Conservation (phyloP, 1,284 basidiomycete genomes). For the Irpex sp. region DNA sequence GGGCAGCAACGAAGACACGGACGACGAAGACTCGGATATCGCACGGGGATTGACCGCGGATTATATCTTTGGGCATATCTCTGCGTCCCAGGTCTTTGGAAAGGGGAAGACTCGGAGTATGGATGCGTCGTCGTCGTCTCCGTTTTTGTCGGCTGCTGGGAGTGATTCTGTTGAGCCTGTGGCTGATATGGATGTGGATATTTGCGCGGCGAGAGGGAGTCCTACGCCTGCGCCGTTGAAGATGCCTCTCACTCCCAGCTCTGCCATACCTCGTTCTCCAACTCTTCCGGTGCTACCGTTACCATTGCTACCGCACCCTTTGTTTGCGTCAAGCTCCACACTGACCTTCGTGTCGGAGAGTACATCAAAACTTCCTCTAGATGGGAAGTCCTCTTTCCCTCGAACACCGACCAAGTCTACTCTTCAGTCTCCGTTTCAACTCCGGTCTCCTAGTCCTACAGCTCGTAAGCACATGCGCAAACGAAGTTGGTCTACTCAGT, state of each 20-base stretch:
- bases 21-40: conserved; percentile 29
- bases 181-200: too few relatives aligned
- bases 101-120: background rate
- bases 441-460: conserved; percentile 6
- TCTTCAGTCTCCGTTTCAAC: conserved; percentile 11
- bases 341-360: background rate
- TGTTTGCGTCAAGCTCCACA: background rate
- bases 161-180: background rate
- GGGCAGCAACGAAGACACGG: conserved; percentile 32
- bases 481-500: background rate
- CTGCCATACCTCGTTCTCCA: background rate
- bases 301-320: background rate
- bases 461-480: conserved; percentile 7
- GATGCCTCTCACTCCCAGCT: background rate
- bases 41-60: conserved; percentile 27
- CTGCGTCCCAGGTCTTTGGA: conserved; percentile 16
- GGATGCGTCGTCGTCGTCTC: background rate
- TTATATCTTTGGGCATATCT: conserved; percentile 26
- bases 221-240: background rate
- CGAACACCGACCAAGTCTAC: background rate
- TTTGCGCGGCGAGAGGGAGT: background rate
- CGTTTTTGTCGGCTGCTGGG: conserved; percentile 6
- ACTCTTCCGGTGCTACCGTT: background rate
- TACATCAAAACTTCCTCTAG: too few relatives aligned
- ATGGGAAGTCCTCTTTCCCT: background rate